Evolutionary conservation across 2,329 filamentous ascomycete species (phyloP).

Genomic region (Cyphellophora attinorum): DNA sequence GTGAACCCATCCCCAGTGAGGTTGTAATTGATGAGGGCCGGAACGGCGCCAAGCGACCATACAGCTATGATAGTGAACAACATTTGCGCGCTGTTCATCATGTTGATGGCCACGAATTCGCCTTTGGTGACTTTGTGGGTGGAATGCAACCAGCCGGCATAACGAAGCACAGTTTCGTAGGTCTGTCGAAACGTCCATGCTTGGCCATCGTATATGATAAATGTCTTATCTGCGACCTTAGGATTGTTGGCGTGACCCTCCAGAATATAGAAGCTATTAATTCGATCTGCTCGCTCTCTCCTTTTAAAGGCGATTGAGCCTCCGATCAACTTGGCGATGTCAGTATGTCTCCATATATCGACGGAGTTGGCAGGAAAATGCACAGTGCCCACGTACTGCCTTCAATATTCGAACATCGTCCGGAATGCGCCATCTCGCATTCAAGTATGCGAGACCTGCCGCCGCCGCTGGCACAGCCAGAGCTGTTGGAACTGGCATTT

Average conservation of each 20-base stretch:
- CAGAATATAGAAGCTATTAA: constrained; percentile 67
- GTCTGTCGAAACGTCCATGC: constrained; percentile 66
- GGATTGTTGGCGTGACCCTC: constrained; percentile 56
- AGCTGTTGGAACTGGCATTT: constrained; percentile 5
- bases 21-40: constrained; percentile 82
- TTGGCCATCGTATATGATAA: constrained; percentile 60
- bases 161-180: constrained; percentile 61
- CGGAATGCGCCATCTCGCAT: constrained; percentile 58
- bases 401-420: constrained; percentile 46
- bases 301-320: constrained; percentile 31
- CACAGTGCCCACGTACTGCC: too few relatives aligned
- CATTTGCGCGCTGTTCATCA: constrained; percentile 72
- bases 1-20: constrained; percentile 59
- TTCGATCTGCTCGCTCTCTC: constrained; percentile 46
- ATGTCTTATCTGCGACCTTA: constrained; percentile 39
- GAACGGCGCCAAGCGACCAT: constrained; percentile 74
- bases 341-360: too few relatives aligned
- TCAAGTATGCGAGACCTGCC: constrained; percentile 66
- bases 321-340: too few relatives aligned
- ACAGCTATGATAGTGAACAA: constrained; percentile 66
- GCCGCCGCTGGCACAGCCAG: constrained; percentile 38
- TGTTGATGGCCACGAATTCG: constrained; percentile 72
- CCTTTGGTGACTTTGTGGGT: constrained; percentile 54
- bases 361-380: constrained; percentile 39
- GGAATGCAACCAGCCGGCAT: constrained; percentile 65